Evolutionary conservation across 2,329 filamentous ascomycete species (phyloP), one percentile per base, ranked within the genome.

Genomic region (Phoma sp.): DNA sequence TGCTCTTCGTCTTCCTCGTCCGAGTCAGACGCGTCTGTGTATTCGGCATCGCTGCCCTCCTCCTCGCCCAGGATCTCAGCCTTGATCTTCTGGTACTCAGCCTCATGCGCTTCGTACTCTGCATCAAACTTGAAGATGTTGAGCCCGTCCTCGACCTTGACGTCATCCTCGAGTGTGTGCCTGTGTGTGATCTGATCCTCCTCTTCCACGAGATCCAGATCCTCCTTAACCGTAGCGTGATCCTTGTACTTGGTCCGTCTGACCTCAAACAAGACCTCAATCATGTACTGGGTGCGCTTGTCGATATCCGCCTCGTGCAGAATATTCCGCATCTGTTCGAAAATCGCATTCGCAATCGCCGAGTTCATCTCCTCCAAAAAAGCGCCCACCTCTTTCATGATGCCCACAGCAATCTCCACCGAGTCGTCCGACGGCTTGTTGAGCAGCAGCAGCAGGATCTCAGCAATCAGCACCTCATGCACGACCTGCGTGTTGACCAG

Each of bases 261-360:
- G 51, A 97, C 89, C 78, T 99, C 93, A 74, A 99, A 99, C 38
- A 99, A 79, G 6, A 98, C 95, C 75, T 99, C 95, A 53, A 99
- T 94, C 91, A 96, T 96, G 77, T 98, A 99, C 78, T 99, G 95
- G n/a, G 94, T 93, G 62, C 95, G 85, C 82, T 96, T 97, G 73
- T 98, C 94, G 74, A 99, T 96, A 71, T 95, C 93, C 39, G 92
- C 92, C 76, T 99, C 95, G 78, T 99, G 94, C 8, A 99, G 81
- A 61, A 98, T 97, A 67, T 89, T 94, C 66, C 95, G 83, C 80
- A 99, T 96, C 75, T 96, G 93, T 70, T 99, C 95, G 71, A 96
- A 99, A 7, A 99, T 92, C 22, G 89, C 90, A 63, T 94, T 85
- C 27, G 92, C 88, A 68, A 98, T 96, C 10, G 90, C 85, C 1